Evolutionary conservation across 2,329 filamentous ascomycete genomes (phyloP), one percentile per base, ranked within the genome.

Genomic region (Capronia americana): DNA sequence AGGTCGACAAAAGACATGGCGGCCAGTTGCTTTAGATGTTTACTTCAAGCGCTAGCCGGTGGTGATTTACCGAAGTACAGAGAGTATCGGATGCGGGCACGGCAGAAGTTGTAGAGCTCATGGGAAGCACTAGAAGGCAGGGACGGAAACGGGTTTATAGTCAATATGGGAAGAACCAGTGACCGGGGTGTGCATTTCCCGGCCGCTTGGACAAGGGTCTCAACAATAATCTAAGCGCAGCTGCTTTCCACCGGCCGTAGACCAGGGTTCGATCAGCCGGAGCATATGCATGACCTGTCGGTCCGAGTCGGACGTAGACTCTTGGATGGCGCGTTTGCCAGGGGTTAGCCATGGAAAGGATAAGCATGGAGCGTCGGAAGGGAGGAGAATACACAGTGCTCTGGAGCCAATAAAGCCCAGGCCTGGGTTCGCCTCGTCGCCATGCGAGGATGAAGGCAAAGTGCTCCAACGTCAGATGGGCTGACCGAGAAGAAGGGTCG

Each of bases 111-210:
- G 44, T 24, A 64, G 64, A 38, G n/a, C 44, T 44, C 55, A 59
- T 14, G 56, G 46, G 46, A 34, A 54, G 62, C 17, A 46, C 44
- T 17, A 51, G 38, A 50, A 48, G 51, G 51, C 50, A 51, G 53
- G 67, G 64, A 61, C 67, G 57, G 67, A 65, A 66, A 53, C 44
- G 58, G 64, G 62, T 64, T 66, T 69, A 66, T 69, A 69, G 61
- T 63, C 30, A 38, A 20, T 26, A 48, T 34, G n/a, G n/a, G 0
- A 26, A 55, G 26, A 24, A 59, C 41, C 5, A 46, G 38, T 14
- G 56, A 46, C 26, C 20, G 26, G 34, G 56, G 12, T 28, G 57
- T 59, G 38, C 38, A 28, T 20, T 23, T 59, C 12, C 41, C 57
- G 41, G 23, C 26, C 12, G 26, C 26, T 28, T 28, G 26, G 14